Percentiles rank a stretch among this genome's conserved stretches.
These are phyloP conservation scores for Leersia perrieri DNA, from an alignment of 176 grass and related monocot species.

Conservation along the genomic window DNA sequence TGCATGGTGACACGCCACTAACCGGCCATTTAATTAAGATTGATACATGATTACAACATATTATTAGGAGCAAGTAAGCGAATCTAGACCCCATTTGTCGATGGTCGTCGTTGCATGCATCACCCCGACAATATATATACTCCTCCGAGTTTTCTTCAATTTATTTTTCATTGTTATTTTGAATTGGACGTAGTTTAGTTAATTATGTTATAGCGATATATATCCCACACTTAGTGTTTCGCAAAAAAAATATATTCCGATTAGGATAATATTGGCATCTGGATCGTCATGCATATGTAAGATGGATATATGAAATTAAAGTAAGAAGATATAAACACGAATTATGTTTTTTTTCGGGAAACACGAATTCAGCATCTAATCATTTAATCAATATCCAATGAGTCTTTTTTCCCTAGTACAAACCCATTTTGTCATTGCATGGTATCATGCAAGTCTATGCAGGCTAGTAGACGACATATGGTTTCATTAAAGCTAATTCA, in stretches of 20 bases:
- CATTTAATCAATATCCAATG: not conserved
- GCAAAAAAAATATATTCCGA: too few species aligned
- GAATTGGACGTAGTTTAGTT: not conserved
- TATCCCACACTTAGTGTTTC: too few species aligned
- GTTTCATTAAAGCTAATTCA: not conserved
- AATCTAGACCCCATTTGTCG: not conserved
- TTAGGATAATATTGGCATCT: not conserved
- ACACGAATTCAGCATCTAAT: not conserved
- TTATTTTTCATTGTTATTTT: not conserved
- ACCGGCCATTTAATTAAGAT: not conserved
- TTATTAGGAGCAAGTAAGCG: not conserved
- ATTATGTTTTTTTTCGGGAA: too few species aligned
- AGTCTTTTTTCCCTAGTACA: not conserved
- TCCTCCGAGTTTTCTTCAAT: not conserved
- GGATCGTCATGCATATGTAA: not conserved
- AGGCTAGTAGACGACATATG: not conserved
- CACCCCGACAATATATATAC: not conserved
- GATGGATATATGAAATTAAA: not conserved
- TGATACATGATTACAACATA: not conserved
- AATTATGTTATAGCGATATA: not conserved
- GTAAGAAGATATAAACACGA: not conserved
- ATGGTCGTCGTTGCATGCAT: not conserved
- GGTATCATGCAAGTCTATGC: not conserved
- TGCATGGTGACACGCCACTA: conserved; percentile 9
- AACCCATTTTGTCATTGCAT: not conserved